Conservation (phyloP, 495 filamentous ascomycete genomes). For the Neurospora terricola region DNA sequence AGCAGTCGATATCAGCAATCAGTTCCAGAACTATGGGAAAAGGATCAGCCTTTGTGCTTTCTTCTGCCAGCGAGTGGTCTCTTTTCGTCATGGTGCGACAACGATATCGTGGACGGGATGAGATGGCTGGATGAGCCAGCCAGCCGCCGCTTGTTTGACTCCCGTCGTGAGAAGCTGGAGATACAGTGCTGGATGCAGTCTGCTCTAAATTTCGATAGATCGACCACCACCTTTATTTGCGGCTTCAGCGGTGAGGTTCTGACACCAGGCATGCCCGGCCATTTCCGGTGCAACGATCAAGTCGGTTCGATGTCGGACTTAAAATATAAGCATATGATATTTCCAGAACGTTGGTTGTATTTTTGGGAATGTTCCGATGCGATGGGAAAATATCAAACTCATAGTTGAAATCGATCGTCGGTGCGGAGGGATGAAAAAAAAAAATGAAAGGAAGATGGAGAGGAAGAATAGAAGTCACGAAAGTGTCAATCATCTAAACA, state of each 20-base stretch:
- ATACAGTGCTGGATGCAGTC: background rate
- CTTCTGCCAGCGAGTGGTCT: background rate
- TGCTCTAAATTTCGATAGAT: background rate
- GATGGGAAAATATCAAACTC: background rate
- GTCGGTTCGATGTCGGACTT: background rate
- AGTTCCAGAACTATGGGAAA: background rate
- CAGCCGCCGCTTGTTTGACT: background rate
- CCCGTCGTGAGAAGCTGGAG: background rate
- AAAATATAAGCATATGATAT: background rate
- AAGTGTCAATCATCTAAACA: background rate
- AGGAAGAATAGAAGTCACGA: background rate
- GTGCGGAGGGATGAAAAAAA: background rate
- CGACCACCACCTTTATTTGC: background rate
- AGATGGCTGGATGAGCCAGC: background rate
- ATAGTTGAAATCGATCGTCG: background rate
- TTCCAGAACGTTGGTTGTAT: background rate
- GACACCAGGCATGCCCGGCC: background rate
- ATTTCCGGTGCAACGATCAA: background rate
- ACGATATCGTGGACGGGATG: background rate
- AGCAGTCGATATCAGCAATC: background rate
- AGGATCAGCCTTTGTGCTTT: background rate
- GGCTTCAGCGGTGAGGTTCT: background rate
- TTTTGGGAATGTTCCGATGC: background rate
- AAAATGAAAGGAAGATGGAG: background rate
- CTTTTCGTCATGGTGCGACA: background rate